Conservation (phyloP, 2,329 filamentous ascomycete species). For the Aureobasidium pullulans region DNA sequence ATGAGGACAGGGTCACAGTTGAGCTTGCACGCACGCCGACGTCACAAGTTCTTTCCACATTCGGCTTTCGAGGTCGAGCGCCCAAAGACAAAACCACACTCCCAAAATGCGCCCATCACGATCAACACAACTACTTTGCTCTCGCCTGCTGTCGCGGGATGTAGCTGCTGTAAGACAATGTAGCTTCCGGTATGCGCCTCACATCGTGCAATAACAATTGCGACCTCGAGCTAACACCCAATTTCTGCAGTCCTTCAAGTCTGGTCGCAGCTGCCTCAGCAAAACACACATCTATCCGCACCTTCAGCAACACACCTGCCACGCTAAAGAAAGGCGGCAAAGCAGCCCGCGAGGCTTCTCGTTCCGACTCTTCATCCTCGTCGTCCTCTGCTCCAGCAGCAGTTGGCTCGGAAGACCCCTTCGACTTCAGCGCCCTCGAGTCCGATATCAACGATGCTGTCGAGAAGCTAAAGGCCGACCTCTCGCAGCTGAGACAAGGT, state of each 20-base stretch:
- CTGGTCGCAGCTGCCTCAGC: neutral
- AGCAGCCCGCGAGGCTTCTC: conserved; percentile 34
- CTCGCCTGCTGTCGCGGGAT: neutral
- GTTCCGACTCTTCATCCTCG: conserved; percentile 27
- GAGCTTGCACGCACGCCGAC: neutral
- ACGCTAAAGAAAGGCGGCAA: conserved; percentile 49
- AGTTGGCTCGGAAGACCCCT: conserved; percentile 47
- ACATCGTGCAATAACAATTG: neutral
- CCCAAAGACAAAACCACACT: neutral
- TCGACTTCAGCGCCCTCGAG: conserved; percentile 53
- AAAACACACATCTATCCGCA: neutral
- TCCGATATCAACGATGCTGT: conserved; percentile 48
- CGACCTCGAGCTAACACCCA: neutral
- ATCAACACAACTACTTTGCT: conserved; percentile 4
- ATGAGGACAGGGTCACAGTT: neutral
- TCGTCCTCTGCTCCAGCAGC: conserved; percentile 22
- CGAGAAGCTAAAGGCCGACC: conserved; percentile 51
- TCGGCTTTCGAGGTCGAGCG: neutral
- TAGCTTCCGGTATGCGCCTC: neutral
- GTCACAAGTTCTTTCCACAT: conserved; percentile 8
- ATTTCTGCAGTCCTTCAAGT: neutral
- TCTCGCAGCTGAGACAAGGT: conserved; percentile 55
- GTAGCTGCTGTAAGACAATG: neutral
- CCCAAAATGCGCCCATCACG: conserved; percentile 2
- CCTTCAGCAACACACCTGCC: conserved; percentile 37